These are phyloP conservation scores for Psilocybe azurescens DNA, from an alignment of 768 basidiomycete genomes.

Conservation along the genomic window DNA sequence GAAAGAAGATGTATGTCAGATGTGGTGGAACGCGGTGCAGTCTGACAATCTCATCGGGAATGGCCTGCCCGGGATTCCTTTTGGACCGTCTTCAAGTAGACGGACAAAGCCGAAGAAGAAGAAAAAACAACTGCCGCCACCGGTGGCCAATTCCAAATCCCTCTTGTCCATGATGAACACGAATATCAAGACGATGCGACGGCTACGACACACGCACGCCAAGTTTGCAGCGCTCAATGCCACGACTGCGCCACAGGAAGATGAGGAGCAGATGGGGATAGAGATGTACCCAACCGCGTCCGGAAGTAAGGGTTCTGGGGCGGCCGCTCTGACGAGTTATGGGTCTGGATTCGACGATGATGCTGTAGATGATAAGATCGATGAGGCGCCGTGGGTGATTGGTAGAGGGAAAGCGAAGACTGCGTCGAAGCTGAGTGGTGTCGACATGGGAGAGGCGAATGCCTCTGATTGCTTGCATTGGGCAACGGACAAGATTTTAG, in stretches of 20 bases:
- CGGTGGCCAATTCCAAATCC: slow-evolving; percentile 42
- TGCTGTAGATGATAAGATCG: slow-evolving; percentile 52
- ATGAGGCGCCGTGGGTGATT: slow-evolving; percentile 65
- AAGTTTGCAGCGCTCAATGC: slow-evolving; percentile 66
- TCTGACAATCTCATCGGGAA: slow-evolving; percentile 65
- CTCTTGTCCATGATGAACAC: slow-evolving; percentile 75
- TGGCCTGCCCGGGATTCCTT: slow-evolving; percentile 63
- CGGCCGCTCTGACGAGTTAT: slow-evolving; percentile 16
- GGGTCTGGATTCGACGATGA: slow-evolving; percentile 34
- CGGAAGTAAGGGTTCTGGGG: slow-evolving; percentile 29
- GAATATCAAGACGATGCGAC: slow-evolving; percentile 77
- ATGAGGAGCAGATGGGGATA: slow-evolving; percentile 41
- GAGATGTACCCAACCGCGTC: slow-evolving; percentile 33
- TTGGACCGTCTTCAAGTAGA: slow-evolving; percentile 36
- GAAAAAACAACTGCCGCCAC: slow-evolving; percentile 5
- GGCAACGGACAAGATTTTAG: slow-evolving; percentile 79
- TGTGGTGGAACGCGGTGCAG: slow-evolving; percentile 81
- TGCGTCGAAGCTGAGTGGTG: slow-evolving; percentile 30
- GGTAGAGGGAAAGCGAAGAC: slow-evolving; percentile 31
- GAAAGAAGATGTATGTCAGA: slow-evolving; percentile 51
- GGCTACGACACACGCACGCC: slow-evolving; percentile 73
- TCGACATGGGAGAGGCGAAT: slow-evolving; percentile 65
- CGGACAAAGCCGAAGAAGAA: slow-evolving; percentile 17
- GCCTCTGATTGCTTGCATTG: slow-evolving; percentile 71
- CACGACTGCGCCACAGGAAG: slow-evolving; percentile 35